Conservation (phyloP, 352 stramenopile genomes). For the Phytophthora colocasiae region DNA sequence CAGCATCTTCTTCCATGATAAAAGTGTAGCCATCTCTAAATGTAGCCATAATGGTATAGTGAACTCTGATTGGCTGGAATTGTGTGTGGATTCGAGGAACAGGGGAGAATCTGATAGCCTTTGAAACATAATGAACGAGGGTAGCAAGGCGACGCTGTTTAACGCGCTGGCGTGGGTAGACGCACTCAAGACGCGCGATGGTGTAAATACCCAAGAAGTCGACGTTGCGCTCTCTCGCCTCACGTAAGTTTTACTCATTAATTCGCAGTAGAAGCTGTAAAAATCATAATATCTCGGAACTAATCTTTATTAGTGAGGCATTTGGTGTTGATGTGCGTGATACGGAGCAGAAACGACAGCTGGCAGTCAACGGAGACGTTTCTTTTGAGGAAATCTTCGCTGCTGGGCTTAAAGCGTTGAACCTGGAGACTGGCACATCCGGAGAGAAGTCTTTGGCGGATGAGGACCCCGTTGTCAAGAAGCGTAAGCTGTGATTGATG, state of each 20-base stretch:
- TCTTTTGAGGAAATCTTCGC: slow-evolving; percentile 78
- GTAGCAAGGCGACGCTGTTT: slow-evolving; percentile 65
- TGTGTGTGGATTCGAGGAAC: slow-evolving; percentile 13
- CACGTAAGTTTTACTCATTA: slow-evolving; percentile 26
- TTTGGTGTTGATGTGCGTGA: slow-evolving; percentile 74
- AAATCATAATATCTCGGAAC: neutral
- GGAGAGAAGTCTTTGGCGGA: slow-evolving; percentile 43
- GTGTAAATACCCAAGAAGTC: slow-evolving; percentile 67
- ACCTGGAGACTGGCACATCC: slow-evolving; percentile 49
- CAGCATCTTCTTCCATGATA: slow-evolving; percentile 18
- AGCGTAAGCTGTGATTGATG: slow-evolving; percentile 49
- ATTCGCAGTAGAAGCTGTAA: slow-evolving; percentile 38
- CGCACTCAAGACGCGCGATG: slow-evolving; percentile 59
- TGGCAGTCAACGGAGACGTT: slow-evolving; percentile 50
- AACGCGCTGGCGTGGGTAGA: slow-evolving; percentile 81
- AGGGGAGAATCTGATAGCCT: slow-evolving; percentile 21
- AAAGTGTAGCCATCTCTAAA: slow-evolving; percentile 11
- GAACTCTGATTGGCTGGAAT: slow-evolving; percentile 2
- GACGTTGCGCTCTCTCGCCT: slow-evolving; percentile 75
- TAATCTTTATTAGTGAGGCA: slow-evolving; percentile 57
- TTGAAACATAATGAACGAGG: slow-evolving; percentile 41
- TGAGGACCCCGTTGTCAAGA: slow-evolving; percentile 76
- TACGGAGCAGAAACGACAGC: slow-evolving; percentile 55
- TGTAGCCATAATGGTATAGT: neutral
- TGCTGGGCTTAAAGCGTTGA: slow-evolving; percentile 69